Conservation (phyloP, 163 green algal genomes). For the Prototheca cutis region DNA sequence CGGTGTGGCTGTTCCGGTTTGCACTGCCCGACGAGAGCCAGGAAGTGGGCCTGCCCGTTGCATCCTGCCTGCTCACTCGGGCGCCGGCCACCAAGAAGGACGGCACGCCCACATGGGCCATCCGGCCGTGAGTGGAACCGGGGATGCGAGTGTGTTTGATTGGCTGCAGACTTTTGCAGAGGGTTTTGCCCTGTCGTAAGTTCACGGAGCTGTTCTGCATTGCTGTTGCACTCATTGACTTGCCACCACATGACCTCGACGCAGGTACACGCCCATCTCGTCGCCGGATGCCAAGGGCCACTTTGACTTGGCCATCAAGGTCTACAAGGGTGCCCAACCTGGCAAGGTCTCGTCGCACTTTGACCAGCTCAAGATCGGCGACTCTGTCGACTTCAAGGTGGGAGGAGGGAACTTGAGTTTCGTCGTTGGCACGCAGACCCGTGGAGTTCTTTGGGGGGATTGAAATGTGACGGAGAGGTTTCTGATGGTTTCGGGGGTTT, state of each 20-base stretch:
- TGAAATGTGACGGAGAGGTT: no score
- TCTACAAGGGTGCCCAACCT: constrained; percentile 21
- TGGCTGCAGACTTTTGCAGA: no score
- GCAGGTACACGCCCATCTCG: constrained; percentile 34
- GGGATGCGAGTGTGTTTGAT: no score
- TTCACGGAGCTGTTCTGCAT: no score
- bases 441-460: no score
- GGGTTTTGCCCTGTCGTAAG: no score
- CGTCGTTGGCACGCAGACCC: no score
- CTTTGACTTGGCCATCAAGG: constrained; percentile 44
- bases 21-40: constrained; percentile 17
- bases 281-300: constrained; percentile 22
- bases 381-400: constrained; percentile 34
- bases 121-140: constrained; percentile 26
- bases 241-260: not conserved
- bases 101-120: constrained; percentile 29
- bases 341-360: constrained; percentile 18
- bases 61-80: constrained; percentile 34
- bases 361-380: constrained; percentile 31
- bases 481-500: no score
- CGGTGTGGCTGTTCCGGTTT: constrained; percentile 24
- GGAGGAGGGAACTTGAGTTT: not conserved
- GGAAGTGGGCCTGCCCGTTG: constrained; percentile 24
- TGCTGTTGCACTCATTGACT: not conserved
- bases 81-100: constrained; percentile 39